phyloP scores from a whole-genome alignment of 192 early-diverging fungal species.

The Coemansia sp. region DNA sequence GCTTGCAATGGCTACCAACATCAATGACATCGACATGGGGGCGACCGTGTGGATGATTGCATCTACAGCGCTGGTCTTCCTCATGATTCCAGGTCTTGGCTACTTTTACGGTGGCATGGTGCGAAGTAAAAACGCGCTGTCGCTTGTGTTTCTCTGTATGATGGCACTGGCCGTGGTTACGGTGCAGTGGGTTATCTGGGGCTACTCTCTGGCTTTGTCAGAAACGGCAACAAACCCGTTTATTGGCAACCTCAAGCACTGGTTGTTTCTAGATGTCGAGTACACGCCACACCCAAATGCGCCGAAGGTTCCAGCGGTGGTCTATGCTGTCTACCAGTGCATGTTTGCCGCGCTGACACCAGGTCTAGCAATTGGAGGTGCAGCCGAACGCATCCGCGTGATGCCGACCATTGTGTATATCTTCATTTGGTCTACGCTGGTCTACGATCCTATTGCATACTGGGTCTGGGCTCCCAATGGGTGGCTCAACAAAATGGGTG shows the following conservation, averaged over 20 bases:
- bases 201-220: slow-evolving; percentile 70
- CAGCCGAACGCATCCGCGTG: slow-evolving; percentile 73
- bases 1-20: slow-evolving; percentile 12
- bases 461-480: slow-evolving; percentile 83
- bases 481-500: slow-evolving; percentile 72
- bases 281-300: slow-evolving; percentile 58
- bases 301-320: slow-evolving; percentile 62
- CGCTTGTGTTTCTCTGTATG: slow-evolving; percentile 70
- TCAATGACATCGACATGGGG: slow-evolving; percentile 56
- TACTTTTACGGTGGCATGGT: slow-evolving; percentile 80
- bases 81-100: slow-evolving; percentile 74
- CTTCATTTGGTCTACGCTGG: slow-evolving; percentile 68
- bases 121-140: slow-evolving; percentile 75
- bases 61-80: slow-evolving; percentile 66
- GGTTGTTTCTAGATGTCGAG: slow-evolving; percentile 62
- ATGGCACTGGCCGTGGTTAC: slow-evolving; percentile 70
- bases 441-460: slow-evolving; percentile 73
- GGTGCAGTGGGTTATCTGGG: slow-evolving; percentile 73
- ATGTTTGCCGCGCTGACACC: slow-evolving; percentile 80
- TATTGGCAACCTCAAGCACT: slow-evolving; percentile 67
- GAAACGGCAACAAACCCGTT: slow-evolving; percentile 64
- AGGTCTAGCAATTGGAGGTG: slow-evolving; percentile 66
- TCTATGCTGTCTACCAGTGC: slow-evolving; percentile 72
- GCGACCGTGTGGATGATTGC: slow-evolving; percentile 76
- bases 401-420: slow-evolving; percentile 64